Base-by-base conservation (phyloP, 495 filamentous ascomycete genomes). In the Lophiostoma macrostomum region DNA sequence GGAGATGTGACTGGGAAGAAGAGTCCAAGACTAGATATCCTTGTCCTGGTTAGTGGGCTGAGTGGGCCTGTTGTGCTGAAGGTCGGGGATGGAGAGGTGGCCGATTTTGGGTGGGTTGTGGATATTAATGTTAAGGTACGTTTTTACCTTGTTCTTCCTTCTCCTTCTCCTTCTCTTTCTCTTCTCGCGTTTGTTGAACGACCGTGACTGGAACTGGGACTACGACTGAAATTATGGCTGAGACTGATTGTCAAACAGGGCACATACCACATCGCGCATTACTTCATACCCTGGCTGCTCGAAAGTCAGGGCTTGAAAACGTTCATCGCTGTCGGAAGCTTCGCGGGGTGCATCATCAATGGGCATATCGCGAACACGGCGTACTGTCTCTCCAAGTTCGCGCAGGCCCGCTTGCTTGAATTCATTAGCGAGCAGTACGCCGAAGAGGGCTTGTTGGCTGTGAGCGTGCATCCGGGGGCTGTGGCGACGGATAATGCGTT, bases 261-360 rank as follows among this genome's bases (percentile, higher is more conserved):
- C 5, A 64, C 61, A 13, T 67, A 62, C 41, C 46, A 56, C 27
- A 34, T 51, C 34, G 58, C 61, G 3, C 62, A 64, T 16, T 40
- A 56, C 38, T 48, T 62, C 36, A 49, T 64, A 24, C 61, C 64
- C 14, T 41, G 64, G 1, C 41, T 64, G 5, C 43, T 29, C 12
- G 53, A 46, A 12, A 60, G 55, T 5, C 38, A 56, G 2, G 58
- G 60, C 1, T 56, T 53, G n/a, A 69, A 54, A 43, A 58, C 60
- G n/a, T 69, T 73, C 31, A 56, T 73, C 14, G 68, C 55, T 1
- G 64, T 73, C 8, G 30, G 50, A 6, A 68, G 60, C 1, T 57
- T 69, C 18, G 61, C 61, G 4, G 58, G 60, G 14, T 41, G 48
- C 22, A 59, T 67, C 16, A 42, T 47, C 8, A 39, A 48, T n/a